These are phyloP conservation scores for Calonectria pauciramosa DNA, from an alignment of 2,329 filamentous ascomycete genomes.

Conservation along the genomic window DNA sequence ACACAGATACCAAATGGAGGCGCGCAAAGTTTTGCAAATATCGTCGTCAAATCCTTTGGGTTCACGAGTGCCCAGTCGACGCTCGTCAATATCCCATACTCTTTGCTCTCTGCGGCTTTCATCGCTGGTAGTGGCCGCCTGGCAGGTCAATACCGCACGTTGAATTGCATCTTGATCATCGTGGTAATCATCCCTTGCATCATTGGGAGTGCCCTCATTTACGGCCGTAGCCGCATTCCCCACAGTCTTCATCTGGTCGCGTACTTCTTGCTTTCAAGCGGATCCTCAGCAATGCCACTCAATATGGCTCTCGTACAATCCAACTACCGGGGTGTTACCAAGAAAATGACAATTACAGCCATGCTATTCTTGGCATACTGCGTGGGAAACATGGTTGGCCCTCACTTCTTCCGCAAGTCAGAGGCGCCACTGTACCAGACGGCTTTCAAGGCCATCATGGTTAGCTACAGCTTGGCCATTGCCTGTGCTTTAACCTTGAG, in stretches of 20 bases:
- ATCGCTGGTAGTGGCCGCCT: conserved; percentile 66
- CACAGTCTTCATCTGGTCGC: conserved; percentile 65
- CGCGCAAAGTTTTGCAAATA: conserved; percentile 70
- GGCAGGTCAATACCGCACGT: conserved; percentile 64
- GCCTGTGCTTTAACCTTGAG: conserved; percentile 59
- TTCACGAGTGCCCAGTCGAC: conserved; percentile 68
- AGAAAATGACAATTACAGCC: conserved; percentile 72
- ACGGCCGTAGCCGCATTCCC: conserved; percentile 56
- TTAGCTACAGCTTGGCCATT: conserved; percentile 68
- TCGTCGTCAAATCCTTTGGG: conserved; percentile 68
- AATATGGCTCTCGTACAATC: conserved; percentile 68
- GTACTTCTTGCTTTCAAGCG: conserved; percentile 69
- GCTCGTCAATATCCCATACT: conserved; percentile 72
- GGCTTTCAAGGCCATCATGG: conserved; percentile 68
- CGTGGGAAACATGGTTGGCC: conserved; percentile 68
- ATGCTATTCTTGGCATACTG: conserved; percentile 70
- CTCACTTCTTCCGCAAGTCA: conserved; percentile 65
- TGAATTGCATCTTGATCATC: conserved; percentile 66
- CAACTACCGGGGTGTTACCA: conserved; percentile 70
- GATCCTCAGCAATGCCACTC: conserved; percentile 67
- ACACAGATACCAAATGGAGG: conserved; percentile 74
- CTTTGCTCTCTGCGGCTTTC: conserved; percentile 61
- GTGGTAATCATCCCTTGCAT: conserved; percentile 65
- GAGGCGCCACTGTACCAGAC: conserved; percentile 67
- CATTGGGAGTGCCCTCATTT: conserved; percentile 67